Base-by-base conservation (phyloP, 352 stramenopile genomes). In the Phytophthora uliginosa region DNA sequence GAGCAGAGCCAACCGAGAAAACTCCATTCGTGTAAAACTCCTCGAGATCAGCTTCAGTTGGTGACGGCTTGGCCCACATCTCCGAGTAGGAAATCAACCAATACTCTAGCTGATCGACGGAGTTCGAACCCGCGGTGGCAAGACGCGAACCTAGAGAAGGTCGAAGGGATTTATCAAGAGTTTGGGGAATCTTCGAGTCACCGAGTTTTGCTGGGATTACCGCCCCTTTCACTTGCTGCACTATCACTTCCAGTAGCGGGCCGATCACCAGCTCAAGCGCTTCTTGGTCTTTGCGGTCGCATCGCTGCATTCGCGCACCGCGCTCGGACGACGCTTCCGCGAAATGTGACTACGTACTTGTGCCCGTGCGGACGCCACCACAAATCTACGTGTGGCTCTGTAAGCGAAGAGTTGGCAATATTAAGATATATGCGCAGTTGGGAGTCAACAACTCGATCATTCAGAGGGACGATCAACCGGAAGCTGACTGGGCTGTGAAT, bases 41-140 rank as follows among this genome's bases (percentile, higher is more conserved):
- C 13, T 33, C 45, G 1, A 78, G n/a, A 7, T 73, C 57, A 20
- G 38, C 51, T 58, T 76, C 65, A 15, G 28, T 73, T 60, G 74
- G 74, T 24, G 74, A 76, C 13, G 74, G 61, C 4, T 76, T 68
- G 5, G 45, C 18, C 71, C 74, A 81, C 2, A 76, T 50, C 20
- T 81, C 71, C 10, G 66, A 76, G 42, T 70, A 76, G 9, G 63
- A 70, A 61, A 78, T 81, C 31, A 79, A 53, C 12, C 65, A 59
- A 13, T 79, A 79, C 24, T 62, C 47, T 0, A 79, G 50, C 40
- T 70, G 53, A 70, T 69, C 60, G 52, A 74, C n/a, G n/a, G n/a
- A n/a, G n/a, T n/a, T n/a, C n/a, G n/a, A 12, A 5, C 9, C 42
- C 18, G 54, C 33, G 22, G 42, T 36, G 2, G 33, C 22, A 8